Evolutionary conservation across 1,139 yeast genomes (phyloP).

Genomic region (Suhomyces wounanorum): DNA sequence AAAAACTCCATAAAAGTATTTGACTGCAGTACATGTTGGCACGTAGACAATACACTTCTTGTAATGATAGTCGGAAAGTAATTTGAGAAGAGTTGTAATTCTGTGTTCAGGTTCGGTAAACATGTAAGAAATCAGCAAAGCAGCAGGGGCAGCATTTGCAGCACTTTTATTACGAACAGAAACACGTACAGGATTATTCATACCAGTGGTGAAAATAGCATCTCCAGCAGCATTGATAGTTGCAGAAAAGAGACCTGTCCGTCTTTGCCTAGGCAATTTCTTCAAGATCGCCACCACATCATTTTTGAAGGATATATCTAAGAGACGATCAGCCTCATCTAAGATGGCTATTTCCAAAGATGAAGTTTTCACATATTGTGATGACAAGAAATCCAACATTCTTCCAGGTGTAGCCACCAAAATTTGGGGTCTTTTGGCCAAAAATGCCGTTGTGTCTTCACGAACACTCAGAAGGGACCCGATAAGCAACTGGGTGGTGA

Average conservation of each 20-base stretch:
- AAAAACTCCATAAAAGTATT: conserved; percentile 67
- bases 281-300: conserved; percentile 69
- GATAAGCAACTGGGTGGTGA: conserved; percentile 71
- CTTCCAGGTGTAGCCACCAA: conserved; percentile 95
- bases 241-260: conserved; percentile 93
- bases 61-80: conserved; percentile 57
- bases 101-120: conserved; percentile 62
- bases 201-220: conserved; percentile 71
- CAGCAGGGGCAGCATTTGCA: conserved; percentile 53
- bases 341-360: conserved; percentile 74
- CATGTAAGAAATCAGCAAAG: conserved; percentile 65
- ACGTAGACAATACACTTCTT: conserved; percentile 83
- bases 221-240: conserved; percentile 81
- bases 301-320: conserved; percentile 74
- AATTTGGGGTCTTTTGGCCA: conserved; percentile 62
- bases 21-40: conserved; percentile 87
- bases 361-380: conserved; percentile 50
- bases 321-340: conserved; percentile 90
- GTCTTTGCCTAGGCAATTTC: conserved; percentile 79
- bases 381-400: conserved; percentile 67
- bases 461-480: conserved; percentile 76
- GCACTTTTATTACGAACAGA: conserved; percentile 60
- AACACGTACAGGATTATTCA: conserved; percentile 86
- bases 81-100: conserved; percentile 55
- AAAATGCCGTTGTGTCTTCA: conserved; percentile 68